Percentiles rank a stretch among this genome's conserved stretches.
Evolutionary conservation across 805 yeast genomes (phyloP).

Genomic region (Cyberlindnera saturnus): DNA sequence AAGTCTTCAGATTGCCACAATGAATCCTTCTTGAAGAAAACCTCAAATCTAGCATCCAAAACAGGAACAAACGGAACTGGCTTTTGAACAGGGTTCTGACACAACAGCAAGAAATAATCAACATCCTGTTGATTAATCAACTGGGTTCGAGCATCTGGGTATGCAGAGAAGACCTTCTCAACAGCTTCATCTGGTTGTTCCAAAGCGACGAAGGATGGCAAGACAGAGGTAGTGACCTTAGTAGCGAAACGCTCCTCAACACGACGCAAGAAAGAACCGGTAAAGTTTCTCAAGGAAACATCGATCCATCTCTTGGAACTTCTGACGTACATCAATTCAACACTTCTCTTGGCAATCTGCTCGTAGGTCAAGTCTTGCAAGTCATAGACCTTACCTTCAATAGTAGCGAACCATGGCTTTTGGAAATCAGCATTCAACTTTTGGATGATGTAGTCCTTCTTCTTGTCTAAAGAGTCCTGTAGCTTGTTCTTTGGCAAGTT

Average conservation of each 20-base stretch:
- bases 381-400: constrained; percentile 73
- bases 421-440: constrained; percentile 92
- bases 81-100: constrained; percentile 81
- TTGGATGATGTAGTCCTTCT: constrained; percentile 79
- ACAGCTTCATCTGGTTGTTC: constrained; percentile 59
- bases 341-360: constrained; percentile 81
- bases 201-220: constrained; percentile 69
- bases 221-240: constrained; percentile 51
- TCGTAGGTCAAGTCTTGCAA: constrained; percentile 92
- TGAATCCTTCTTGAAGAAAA: constrained; percentile 97
- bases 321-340: constrained; percentile 82
- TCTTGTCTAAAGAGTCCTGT: constrained; percentile 71
- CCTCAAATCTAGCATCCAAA: constrained; percentile 88
- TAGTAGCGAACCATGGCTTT: constrained; percentile 94
- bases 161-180: constrained; percentile 55
- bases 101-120: constrained; percentile 82
- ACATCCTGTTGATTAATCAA: constrained; percentile 91
- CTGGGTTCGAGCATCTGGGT: constrained; percentile 73
- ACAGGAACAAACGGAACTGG: constrained; percentile 98
- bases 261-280: constrained; percentile 84
- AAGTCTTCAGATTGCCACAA: constrained; percentile 98
- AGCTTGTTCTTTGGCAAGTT: constrained; percentile 84
- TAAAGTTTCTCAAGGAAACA: constrained; percentile 73
- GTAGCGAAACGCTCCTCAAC: constrained; percentile 92
- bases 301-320: constrained; percentile 86